Percentiles rank a stretch among this genome's conserved stretches.
Conservation (phyloP, 2,329 filamentous ascomycete species). For the Aspergillus ochraceus region DNA sequence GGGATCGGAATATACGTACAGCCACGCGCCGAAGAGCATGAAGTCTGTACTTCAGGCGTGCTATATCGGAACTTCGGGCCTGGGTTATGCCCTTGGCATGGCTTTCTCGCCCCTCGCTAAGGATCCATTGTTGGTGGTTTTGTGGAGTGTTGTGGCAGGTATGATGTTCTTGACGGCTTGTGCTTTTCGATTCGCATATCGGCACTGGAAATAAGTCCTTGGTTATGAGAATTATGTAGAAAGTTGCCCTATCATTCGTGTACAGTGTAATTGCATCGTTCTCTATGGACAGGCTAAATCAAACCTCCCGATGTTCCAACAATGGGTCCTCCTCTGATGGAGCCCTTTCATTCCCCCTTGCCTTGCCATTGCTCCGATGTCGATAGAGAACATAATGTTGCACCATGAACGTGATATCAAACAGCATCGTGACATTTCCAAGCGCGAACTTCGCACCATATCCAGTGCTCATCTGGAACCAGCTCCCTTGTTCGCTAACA, state of each 20-base stretch:
- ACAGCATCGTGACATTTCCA: neutral
- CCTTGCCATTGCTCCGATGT: neutral
- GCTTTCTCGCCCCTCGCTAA: neutral
- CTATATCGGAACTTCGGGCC: neutral
- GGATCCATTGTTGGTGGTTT: neutral
- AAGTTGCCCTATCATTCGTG: neutral
- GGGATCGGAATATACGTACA: slow-evolving; percentile 66
- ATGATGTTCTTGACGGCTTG: neutral
- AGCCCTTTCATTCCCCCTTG: neutral
- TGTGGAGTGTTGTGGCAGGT: neutral
- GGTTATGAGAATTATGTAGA: neutral
- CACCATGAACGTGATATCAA: neutral
- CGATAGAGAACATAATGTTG: neutral
- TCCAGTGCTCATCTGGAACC: neutral
- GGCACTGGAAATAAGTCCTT: neutral
- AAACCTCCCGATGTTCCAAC: neutral
- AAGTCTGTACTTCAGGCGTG: neutral
- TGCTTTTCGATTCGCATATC: neutral
- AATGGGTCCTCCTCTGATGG: neutral
- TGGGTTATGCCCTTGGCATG: neutral
- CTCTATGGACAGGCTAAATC: neutral
- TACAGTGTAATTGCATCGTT: neutral
- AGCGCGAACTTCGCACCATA: neutral
- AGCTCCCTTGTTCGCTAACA: neutral
- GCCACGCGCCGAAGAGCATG: slow-evolving; percentile 56